Base-by-base conservation (phyloP, 208 protist genomes). In the Kentomonas sorsogonicus region DNA sequence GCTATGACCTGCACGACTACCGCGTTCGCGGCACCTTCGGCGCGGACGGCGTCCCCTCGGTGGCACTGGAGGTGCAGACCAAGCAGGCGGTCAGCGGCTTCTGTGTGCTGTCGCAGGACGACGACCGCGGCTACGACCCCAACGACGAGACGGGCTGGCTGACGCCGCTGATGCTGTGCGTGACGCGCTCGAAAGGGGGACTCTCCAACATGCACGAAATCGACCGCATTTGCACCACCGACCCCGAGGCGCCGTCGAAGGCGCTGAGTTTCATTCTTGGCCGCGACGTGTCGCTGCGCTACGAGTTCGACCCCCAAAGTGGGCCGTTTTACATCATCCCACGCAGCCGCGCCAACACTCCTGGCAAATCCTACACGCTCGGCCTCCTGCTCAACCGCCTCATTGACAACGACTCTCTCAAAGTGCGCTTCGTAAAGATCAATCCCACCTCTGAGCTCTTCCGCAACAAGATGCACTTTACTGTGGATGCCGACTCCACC, bases 311-410 rank as follows among this genome's bases (percentile, higher is more conserved):
- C 38, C 66, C 80, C 9, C 54, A 45, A 0, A 22, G 33, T 2
- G 46, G 52, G 5, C 76, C 77, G 27, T 88, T 84, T 70, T 84
- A 74, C 60, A 27, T 88, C 9, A 60, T 88, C 29, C 80, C 80
- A 5, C 69, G 71, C 47, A 56, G 60, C 25, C 66, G 69, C 39
- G 55, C 50, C 40, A 62, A 60, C 7, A 66, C 43, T 13, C 29
- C 27, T 1, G 50, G 41, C 39, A 80, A 75, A 58, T 53, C 45
- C 13, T 85, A 70, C 59, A 74, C 72, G 0, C 30, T 86, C 23
- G 79, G 74, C 29, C 33, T 86, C 6, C 65, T 73, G 29, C 27
- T 34, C 44, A 15, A 64, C 47, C 15, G 22, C 18, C 53, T 62
- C 3, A 72, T 72, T 0, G 69, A 73, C 20, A 63, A 75, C 7